These are phyloP conservation scores for Pisolithus marmoratus DNA, from an alignment of 768 basidiomycete species.

Conservation along the genomic window DNA sequence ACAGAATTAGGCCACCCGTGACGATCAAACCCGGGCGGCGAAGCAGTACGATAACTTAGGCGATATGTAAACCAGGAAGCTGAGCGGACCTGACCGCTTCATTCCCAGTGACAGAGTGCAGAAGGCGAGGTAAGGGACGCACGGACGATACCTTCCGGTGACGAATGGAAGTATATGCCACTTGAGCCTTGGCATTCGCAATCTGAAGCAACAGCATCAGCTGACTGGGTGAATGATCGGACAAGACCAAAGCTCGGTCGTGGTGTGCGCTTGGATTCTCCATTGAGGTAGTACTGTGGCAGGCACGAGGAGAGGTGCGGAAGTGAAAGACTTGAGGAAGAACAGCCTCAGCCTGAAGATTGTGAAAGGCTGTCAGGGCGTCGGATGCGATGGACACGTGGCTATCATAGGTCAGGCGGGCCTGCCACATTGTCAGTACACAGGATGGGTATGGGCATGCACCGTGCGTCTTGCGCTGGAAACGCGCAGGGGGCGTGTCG, in stretches of 20 bases:
- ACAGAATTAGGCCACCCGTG: too few relatives aligned
- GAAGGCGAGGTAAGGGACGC: too few relatives aligned
- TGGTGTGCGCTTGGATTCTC: not conserved
- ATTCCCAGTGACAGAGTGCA: too few relatives aligned
- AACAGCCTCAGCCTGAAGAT: not conserved
- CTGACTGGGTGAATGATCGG: not conserved
- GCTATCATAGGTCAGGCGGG: not conserved
- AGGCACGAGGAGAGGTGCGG: not conserved
- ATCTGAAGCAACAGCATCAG: too few relatives aligned
- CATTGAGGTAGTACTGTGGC: not conserved
- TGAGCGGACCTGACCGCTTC: too few relatives aligned
- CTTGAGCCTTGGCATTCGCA: too few relatives aligned
- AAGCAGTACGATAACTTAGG: too few relatives aligned
- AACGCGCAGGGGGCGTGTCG: slow-evolving; percentile 5
- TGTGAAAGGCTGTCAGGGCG: not conserved
- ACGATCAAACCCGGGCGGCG: too few relatives aligned
- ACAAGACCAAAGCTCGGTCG: not conserved
- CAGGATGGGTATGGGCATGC: not conserved
- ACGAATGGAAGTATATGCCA: too few relatives aligned
- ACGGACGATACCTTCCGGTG: too few relatives aligned
- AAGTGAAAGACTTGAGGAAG: not conserved
- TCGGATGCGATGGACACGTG: not conserved
- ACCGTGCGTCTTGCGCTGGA: slow-evolving; percentile 9
- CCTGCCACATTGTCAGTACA: not conserved
- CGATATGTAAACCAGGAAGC: too few relatives aligned